Base-by-base conservation (phyloP, 2,329 filamentous ascomycete species). In the Cladosporium sp. region DNA sequence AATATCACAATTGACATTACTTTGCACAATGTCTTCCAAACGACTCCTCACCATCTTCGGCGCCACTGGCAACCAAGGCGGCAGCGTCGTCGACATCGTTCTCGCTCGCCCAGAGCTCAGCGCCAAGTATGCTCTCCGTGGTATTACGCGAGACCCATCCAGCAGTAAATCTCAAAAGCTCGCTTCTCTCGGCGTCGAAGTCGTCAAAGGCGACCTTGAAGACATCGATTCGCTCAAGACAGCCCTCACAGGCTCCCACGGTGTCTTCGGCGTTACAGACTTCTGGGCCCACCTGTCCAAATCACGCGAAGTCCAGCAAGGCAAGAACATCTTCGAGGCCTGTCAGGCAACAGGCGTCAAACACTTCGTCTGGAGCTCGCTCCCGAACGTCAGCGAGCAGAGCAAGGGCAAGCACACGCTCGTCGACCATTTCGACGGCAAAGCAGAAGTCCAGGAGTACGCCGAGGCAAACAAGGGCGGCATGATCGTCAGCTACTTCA, bases 31-130 rank as follows among this genome's bases (percentile, higher is more conserved):
- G 56, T 54, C 59, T 32, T 47, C 48, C 20, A 58, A 58, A 44
- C 77, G 75, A 57, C 67, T 78, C 58, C 70, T 83, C 61, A 76
- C 75, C 39, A 71, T 84, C 11, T 77, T 83, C 57, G 80, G 80
- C 22, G 76, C 80, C 38, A 84, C 80, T 15, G 80, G 81, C 52
- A 75, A 77, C 52, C 82, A 85, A 66, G 82, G 82, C 43, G 76
- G 78, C 54, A 79, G 77, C 7, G 71, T 84, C 40, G 74, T 80
- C 44, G 63, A 68, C 27, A 58, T 61, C 34, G 62, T 79, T 15
- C 68, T 77, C 9, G 55, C 61, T 19, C 67, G 70, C 58, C 64
- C 75, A 0, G 66, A 72, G 42, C 67, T 78, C 1, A 70, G 68
- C n/a, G 66, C 71, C 39, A 63, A 72, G 36, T 83, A 74, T 69